Evolutionary conservation across 2,329 filamentous ascomycete genomes (phyloP).

Genomic region (Botrytis tulipae): DNA sequence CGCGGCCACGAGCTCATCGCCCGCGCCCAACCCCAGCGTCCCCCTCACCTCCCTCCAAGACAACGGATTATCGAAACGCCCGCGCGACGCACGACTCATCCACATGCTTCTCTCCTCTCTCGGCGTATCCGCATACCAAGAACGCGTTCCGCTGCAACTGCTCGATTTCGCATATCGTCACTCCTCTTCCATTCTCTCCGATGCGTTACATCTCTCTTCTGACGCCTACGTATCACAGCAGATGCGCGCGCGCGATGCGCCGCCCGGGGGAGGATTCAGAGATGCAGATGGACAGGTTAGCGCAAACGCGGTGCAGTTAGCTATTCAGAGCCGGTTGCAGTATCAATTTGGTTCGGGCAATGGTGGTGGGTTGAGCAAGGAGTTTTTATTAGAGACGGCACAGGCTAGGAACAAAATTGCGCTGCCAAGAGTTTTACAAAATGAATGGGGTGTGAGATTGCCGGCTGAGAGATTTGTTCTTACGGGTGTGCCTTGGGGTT

Average conservation of each 20-base stretch:
- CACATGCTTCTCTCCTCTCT: constrained; percentile 77
- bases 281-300: constrained; percentile 48
- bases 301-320: constrained; percentile 68
- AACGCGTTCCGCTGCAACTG: constrained; percentile 77
- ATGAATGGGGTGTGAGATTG: constrained; percentile 66
- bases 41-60: constrained; percentile 39
- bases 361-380: constrained; percentile 60
- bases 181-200: constrained; percentile 67
- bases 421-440: constrained; percentile 60
- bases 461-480: constrained; percentile 68
- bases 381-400: constrained; percentile 75
- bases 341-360: constrained; percentile 63
- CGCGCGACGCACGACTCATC: constrained; percentile 75
- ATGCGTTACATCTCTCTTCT: constrained; percentile 66
- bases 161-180: constrained; percentile 87
- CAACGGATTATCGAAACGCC: constrained; percentile 49
- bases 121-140: constrained; percentile 76
- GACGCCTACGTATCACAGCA: constrained; percentile 60
- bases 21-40: constrained; percentile 32
- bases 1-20: constrained; percentile 5
- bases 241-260: constrained; percentile 38
- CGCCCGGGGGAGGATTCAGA: constrained; percentile 34
- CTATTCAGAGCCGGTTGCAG: constrained; percentile 65
- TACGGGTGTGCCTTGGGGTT: constrained; percentile 63
- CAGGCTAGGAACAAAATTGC: constrained; percentile 66